Conservation (phyloP, 75 land plant genomes). For the Selaginella tamariscina region DNA sequence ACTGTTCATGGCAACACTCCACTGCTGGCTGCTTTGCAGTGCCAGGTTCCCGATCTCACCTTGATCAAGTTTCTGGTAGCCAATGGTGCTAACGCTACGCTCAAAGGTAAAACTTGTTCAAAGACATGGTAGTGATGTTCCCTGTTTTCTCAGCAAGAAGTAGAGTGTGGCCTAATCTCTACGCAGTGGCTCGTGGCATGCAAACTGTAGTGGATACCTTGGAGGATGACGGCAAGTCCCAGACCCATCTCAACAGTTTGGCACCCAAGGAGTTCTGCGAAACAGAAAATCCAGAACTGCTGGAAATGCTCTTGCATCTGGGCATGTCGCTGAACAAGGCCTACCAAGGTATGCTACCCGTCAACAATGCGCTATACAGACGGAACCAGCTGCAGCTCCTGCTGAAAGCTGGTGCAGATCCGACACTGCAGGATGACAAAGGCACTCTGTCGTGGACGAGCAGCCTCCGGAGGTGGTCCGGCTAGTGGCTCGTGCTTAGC, state of each 20-base stretch:
- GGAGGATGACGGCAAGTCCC: neutral
- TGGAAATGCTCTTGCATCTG: neutral
- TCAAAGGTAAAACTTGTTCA: neutral
- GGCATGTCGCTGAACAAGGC: neutral
- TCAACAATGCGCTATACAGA: neutral
- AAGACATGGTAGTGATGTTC: neutral
- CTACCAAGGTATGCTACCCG: neutral
- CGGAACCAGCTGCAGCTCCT: neutral
- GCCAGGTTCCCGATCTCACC: neutral
- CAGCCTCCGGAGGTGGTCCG: neutral
- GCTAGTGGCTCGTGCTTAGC: neutral
- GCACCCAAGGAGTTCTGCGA: neutral
- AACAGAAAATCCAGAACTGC: neutral
- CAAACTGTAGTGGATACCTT: neutral
- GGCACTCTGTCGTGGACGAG: neutral
- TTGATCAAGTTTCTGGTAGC: neutral
- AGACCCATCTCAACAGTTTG: slow-evolving; percentile 3
- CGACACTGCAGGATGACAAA: neutral
- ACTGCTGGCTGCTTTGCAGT: slow-evolving; percentile 1
- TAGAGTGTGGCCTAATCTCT: neutral
- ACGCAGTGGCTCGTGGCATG: neutral
- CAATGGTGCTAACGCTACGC: neutral
- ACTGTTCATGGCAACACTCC: slow-evolving; percentile 1
- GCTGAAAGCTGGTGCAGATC: neutral
- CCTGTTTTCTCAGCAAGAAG: neutral